These are phyloP conservation scores for Urostyla sp. DNA, from an alignment of 73 alveolate species.

Conservation along the genomic window DNA sequence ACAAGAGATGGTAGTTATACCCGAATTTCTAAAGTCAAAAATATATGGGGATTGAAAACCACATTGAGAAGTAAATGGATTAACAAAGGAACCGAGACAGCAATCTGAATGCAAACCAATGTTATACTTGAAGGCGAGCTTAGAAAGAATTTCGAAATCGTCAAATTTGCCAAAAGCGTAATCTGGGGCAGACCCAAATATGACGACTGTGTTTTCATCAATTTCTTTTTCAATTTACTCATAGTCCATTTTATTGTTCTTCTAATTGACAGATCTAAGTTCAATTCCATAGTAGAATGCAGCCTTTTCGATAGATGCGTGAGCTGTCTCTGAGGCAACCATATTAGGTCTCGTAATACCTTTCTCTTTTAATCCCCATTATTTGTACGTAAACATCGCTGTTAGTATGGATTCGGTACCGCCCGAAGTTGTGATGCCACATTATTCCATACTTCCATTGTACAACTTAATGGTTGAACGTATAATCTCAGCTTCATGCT, in stretches of 20 bases:
- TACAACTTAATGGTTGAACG: constrained; percentile 91
- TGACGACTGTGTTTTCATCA: constrained; percentile 83
- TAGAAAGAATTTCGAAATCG: constrained; percentile 88
- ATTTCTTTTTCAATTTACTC: constrained; percentile 75
- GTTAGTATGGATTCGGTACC: constrained; percentile 97
- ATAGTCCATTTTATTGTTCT: constrained; percentile 70
- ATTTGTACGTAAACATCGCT: constrained; percentile 90
- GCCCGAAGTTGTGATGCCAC: constrained; percentile 96
- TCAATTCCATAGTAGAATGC: constrained; percentile 84
- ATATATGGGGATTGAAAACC: constrained; percentile 77
- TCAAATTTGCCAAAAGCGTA: constrained; percentile 95
- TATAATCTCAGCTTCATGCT: constrained; percentile 93
- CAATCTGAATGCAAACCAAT: constrained; percentile 90
- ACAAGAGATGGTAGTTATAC: constrained; percentile 98
- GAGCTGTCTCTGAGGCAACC: constrained; percentile 94
- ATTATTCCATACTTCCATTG: constrained; percentile 90
- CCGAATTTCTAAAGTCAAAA: constrained; percentile 96
- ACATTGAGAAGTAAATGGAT: constrained; percentile 89
- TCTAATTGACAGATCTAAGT: constrained; percentile 77
- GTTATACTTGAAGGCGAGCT: constrained; percentile 73
- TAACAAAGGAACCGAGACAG: constrained; percentile 98
- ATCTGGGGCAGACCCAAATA: constrained; percentile 93
- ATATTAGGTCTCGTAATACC: constrained; percentile 78
- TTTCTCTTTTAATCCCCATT: constrained; percentile 76
- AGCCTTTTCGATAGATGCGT: constrained; percentile 97